Base-by-base conservation (phyloP, 768 basidiomycete genomes). In the Rhizopogon vinicolor region DNA sequence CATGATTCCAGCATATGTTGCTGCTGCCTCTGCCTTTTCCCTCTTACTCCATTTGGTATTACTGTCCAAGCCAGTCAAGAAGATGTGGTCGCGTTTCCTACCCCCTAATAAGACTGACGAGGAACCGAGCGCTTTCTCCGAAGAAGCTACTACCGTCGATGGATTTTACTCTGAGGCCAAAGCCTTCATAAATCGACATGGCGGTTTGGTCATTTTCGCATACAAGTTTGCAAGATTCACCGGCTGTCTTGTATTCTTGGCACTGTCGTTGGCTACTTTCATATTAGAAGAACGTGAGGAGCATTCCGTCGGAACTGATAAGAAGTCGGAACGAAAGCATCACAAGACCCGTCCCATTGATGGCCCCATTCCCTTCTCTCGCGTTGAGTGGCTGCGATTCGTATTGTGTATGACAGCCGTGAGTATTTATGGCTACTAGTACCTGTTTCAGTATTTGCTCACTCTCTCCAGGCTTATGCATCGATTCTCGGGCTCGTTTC, bases 401-500 rank as follows among this genome's bases (percentile, higher is more conserved):
- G 59, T 56, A 14, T 37, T 58, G 22, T 58, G 52, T 40, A 51
- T 50, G 22, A 51, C 56, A 35, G 59, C 59, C 31, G 60, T 61
- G 29, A 35, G 59, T 61, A 25, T 22, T 19, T 53, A 12, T 31
- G 7, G 8, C n/a, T 22, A 22, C 22, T 22, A 22, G 22, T 37
- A n/a, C 29, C 19, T 13, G 10, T 22, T 33, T 25, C 22, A 8
- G 7, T 29, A 18, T 41, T 41, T 22, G 39, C 35, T 40, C 7
- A 56, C 22, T 55, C 37, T 33, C 13, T 43, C 43, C 56, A 81
- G 79, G 54, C 62, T 22, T 82, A 81, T 58, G 65, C 71, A 14
- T 68, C 75, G 6, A 41, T 80, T 19, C 63, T 80, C 19, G 72
- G 74, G 1, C 58, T 77, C 40, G 51, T 76, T 8, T 64, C 77